These are phyloP conservation scores for Epichloe sylvatica DNA, from an alignment of 2,329 filamentous ascomycete species.

Conservation along the genomic window DNA sequence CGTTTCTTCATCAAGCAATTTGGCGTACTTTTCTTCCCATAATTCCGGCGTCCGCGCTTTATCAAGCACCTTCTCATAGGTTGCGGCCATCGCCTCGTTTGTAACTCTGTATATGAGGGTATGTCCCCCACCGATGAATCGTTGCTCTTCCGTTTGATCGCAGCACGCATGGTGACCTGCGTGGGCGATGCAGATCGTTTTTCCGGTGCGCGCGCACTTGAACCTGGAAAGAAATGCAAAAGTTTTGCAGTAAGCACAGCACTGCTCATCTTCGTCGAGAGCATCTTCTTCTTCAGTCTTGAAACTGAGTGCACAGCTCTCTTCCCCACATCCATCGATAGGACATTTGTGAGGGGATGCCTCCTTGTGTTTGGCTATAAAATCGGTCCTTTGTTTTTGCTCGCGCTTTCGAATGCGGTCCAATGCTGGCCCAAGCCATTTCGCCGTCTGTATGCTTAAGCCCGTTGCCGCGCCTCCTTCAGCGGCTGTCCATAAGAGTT, in stretches of 20 bases:
- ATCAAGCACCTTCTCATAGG: conserved; percentile 66
- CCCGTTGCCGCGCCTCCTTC: conserved; percentile 53
- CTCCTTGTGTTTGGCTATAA: conserved; percentile 52
- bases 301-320: conserved; percentile 45
- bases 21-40: conserved; percentile 85
- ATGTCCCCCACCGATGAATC: conserved; percentile 60
- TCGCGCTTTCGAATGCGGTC: conserved; percentile 67
- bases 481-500: conserved; percentile 81
- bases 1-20: conserved; percentile 67
- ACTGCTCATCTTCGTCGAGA: conserved; percentile 85
- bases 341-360: conserved; percentile 38
- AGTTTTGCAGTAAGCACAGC: conserved; percentile 83
- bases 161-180: conserved; percentile 74
- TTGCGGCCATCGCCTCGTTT: conserved; percentile 51
- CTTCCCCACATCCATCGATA: conserved; percentile 27
- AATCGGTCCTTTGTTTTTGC: conserved; percentile 49
- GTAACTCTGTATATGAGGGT: conserved; percentile 64
- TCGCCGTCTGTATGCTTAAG: conserved; percentile 72
- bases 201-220: conserved; percentile 68
- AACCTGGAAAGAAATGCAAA: conserved; percentile 87
- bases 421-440: conserved; percentile 84
- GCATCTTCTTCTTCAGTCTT: conserved; percentile 59
- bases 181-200: conserved; percentile 70
- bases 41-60: conserved; percentile 73
- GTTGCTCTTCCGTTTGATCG: conserved; percentile 48